Conservation (phyloP, 1,284 basidiomycete genomes). For the Butyriboletus appendiculatus region DNA sequence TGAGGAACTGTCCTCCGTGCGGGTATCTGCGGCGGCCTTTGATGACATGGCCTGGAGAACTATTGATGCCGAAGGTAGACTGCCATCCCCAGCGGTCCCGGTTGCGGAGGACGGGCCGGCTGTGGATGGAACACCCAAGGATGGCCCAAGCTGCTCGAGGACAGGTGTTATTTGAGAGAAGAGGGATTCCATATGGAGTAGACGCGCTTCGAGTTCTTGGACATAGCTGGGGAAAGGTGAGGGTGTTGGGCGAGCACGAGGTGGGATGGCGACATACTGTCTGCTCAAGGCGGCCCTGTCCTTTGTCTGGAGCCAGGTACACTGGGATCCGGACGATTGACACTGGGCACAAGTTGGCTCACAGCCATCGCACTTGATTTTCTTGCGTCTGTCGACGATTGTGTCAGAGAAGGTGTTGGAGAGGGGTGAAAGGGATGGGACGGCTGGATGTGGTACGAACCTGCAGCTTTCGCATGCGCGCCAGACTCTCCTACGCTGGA, state of each 20-base stretch:
- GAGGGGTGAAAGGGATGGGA: slow-evolving; percentile 17
- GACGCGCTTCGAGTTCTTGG: slow-evolving; percentile 80
- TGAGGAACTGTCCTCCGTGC: slow-evolving; percentile 34
- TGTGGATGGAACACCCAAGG: slow-evolving; percentile 42
- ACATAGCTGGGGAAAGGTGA: slow-evolving; percentile 62
- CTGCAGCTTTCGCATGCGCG: slow-evolving; percentile 84
- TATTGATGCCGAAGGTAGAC: slow-evolving; percentile 38
- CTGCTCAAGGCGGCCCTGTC: slow-evolving; percentile 82
- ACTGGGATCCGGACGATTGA: slow-evolving; percentile 66
- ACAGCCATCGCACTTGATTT: slow-evolving; percentile 85
- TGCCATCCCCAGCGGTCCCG: slow-evolving; percentile 32
- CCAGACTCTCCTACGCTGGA: slow-evolving; percentile 77
- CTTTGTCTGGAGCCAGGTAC: slow-evolving; percentile 85
- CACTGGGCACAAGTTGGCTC: slow-evolving; percentile 86
- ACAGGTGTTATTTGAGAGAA: slow-evolving; percentile 77
- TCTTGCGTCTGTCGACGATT: slow-evolving; percentile 65
- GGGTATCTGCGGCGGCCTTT: slow-evolving; percentile 39
- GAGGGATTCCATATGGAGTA: slow-evolving; percentile 81
- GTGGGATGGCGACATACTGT: slow-evolving; percentile 57
- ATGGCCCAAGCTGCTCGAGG: slow-evolving; percentile 65
- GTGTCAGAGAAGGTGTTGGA: slow-evolving; percentile 15
- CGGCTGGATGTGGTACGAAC: slow-evolving; percentile 43
- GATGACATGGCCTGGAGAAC: slow-evolving; percentile 46
- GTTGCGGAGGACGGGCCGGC: slow-evolving; percentile 34
- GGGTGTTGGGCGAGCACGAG: slow-evolving; percentile 14